Evolutionary conservation across 1,284 basidiomycete genomes (phyloP), one percentile per base, ranked within the genome.

Genomic region (Athelia psychrophila): DNA sequence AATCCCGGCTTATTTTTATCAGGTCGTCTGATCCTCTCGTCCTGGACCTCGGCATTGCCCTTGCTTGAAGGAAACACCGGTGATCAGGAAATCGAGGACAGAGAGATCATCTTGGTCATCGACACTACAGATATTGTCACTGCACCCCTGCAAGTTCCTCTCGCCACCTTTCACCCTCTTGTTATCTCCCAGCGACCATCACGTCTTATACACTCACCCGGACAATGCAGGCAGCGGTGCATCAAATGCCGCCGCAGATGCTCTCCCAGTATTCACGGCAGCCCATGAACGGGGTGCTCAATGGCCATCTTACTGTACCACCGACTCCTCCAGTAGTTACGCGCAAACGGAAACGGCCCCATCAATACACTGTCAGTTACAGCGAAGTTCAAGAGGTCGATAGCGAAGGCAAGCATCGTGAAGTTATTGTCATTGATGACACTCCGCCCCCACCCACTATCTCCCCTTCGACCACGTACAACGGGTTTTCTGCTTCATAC

Each of bases 371-470:
- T 27, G 85, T 91, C 67, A 86, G 80, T 72, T 91, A 91, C 74
- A 88, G 84, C 64, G 88, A 91, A 65, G 86, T 91, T 35, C 83
- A 91, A 60, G 90, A 92, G 69, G 78, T 90, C 64, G 90, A 92
- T 69, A 78, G 75, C 61, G 73, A 84, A 48, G 89, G 90, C 58
- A 75, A 78, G 58, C 75, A 89, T 42, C 76, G 90, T 48, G 90
- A 93, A 66, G 86, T 92, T 62, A 91, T 93, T 69, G 85, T 93
- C 60, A 91, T 93, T 67, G 90, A 92, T 60, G 90, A 93, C 73
- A 91, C 90, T 47, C 90, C 79, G 9, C 88, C 89, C 47, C 84
- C 86, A 50, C 80, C 84, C 50, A 89, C 88, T 49, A 80, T 86
- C 64, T 88, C 88, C 51, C 85, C 88, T 53, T 80, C 86, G 51